Percentiles rank a stretch among this genome's conserved stretches.
These are phyloP conservation scores for Monilinia polystroma DNA, from an alignment of 2,329 filamentous ascomycete genomes.

Conservation along the genomic window DNA sequence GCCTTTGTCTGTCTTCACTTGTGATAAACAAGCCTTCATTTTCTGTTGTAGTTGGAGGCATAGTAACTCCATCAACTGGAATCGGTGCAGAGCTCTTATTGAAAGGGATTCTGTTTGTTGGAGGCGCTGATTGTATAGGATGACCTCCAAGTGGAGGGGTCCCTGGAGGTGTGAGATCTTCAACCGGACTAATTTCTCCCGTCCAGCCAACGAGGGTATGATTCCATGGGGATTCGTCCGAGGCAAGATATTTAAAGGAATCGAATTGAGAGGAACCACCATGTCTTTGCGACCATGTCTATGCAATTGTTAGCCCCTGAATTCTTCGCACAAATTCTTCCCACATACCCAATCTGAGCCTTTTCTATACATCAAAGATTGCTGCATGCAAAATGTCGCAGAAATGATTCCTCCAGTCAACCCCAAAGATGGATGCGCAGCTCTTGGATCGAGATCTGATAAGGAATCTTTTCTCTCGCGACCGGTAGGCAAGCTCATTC, in stretches of 20 bases:
- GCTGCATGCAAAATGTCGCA: constrained; percentile 62
- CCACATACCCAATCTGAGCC: constrained; percentile 59
- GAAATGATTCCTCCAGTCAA: constrained; percentile 67
- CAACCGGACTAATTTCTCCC: constrained; percentile 69
- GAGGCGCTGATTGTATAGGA: constrained; percentile 41
- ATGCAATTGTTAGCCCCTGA: constrained; percentile 29
- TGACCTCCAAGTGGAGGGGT: constrained; percentile 52
- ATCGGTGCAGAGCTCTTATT: constrained; percentile 79
- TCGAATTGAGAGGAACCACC: constrained; percentile 92
- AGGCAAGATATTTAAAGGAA: constrained; percentile 83
- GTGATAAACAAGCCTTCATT: constrained; percentile 70
- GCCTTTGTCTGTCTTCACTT: constrained; percentile 64
- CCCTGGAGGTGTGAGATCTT: constrained; percentile 48
- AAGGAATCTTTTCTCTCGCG: constrained; percentile 46
- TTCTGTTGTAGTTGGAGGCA: constrained; percentile 56
- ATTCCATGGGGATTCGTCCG: constrained; percentile 80
- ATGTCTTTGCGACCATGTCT: constrained; percentile 74
- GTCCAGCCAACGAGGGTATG: constrained; percentile 95
- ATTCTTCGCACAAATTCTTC: neutral
- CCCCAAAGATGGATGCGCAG: constrained; percentile 55
- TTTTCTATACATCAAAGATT: constrained; percentile 58
- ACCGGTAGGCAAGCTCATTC: constrained; percentile 43
- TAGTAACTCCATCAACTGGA: constrained; percentile 63
- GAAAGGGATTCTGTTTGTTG: constrained; percentile 45
- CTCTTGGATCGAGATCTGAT: constrained; percentile 52